Percentiles rank a stretch among this genome's conserved stretches.
These are phyloP conservation scores for Vitis rotundifolia DNA, from an alignment of 164 flowering plant species.

Conservation along the genomic window DNA sequence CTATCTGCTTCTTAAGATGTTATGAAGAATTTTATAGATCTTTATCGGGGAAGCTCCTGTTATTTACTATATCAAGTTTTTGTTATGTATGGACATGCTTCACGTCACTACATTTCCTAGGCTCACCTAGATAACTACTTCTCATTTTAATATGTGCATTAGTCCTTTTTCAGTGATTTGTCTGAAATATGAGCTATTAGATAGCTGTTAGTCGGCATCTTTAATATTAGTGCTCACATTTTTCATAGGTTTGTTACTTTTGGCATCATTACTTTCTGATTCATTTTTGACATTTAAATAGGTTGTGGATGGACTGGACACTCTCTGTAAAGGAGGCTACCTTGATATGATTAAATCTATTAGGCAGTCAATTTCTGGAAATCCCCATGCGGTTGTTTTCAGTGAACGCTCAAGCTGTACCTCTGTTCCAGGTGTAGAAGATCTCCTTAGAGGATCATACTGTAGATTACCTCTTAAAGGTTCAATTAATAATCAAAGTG, in stretches of 20 bases:
- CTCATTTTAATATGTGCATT: neutral
- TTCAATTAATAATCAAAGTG: conserved; percentile 41
- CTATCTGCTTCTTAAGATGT: too few species aligned
- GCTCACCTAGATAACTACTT: neutral
- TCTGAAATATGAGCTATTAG: neutral
- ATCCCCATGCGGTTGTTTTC: conserved; percentile 53
- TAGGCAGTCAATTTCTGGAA: conserved; percentile 42
- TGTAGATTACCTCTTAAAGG: conserved; percentile 39
- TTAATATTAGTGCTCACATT: too few species aligned
- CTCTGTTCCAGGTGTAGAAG: conserved; percentile 30
- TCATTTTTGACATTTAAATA: conserved; percentile 15
- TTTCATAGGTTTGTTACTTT: neutral
- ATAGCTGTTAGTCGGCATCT: neutral
- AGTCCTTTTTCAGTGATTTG: neutral
- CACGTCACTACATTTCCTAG: neutral
- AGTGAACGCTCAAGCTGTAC: conserved; percentile 26
- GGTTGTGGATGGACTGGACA: conserved; percentile 74
- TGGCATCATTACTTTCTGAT: neutral
- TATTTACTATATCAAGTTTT: neutral
- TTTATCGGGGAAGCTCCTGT: too few species aligned
- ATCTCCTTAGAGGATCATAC: conserved; percentile 40
- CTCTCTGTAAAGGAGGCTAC: conserved; percentile 28
- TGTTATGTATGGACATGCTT: neutral
- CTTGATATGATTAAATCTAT: conserved; percentile 46
- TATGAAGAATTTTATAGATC: too few species aligned